Evolutionary conservation across 257 asterid genomes (phyloP), one percentile per base, ranked within the genome.

Genomic region (Coffea canephora): DNA sequence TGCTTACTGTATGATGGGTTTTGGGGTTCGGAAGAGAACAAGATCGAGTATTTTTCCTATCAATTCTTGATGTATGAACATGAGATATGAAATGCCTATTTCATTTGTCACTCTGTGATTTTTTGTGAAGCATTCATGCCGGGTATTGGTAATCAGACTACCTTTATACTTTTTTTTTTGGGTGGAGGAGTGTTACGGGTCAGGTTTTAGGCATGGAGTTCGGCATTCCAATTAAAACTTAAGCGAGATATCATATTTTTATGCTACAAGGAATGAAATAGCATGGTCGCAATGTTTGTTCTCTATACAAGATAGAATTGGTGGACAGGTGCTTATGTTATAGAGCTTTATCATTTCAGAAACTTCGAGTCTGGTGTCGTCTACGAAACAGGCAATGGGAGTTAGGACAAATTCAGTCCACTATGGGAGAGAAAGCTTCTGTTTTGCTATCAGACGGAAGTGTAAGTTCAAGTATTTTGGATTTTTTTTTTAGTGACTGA

Each of bases 341-440:
- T 50, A 79, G 27, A 50, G 74, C 52, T 81, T 61, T 61, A 73
- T 87, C 81, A 80, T 89, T 86, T 82, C 93, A 95, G 99, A 92
- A 89, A 81, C 89, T 88, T 82, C 85, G 88, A 55, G 90, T 93
- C 79, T 95, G 99, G 99, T 91, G 92, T 87, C 88, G 85, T 82
- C 88, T 75, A 77, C 83, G 76, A 69, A 86, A 85, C 83, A 88
- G 89, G 76, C 81, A 50, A 54, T 95, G 97, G 99, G 96, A 88
- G 74, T 85, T 81, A 39, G 99, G 99, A 72, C 88, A 87, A 76
- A 89, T 93, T 78, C 93, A 84, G 80, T 92, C 96, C 78, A 90
- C 88, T 83, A 87, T 91, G 75, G 98, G 94, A 82, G 97, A 90
- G 77, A 90, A 85, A 83, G 93, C 92, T 78, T 81, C 83, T 31